These are phyloP conservation scores for Kodamaea lidongshanica DNA, from an alignment of 805 yeast genomes.

Conservation along the genomic window DNA sequence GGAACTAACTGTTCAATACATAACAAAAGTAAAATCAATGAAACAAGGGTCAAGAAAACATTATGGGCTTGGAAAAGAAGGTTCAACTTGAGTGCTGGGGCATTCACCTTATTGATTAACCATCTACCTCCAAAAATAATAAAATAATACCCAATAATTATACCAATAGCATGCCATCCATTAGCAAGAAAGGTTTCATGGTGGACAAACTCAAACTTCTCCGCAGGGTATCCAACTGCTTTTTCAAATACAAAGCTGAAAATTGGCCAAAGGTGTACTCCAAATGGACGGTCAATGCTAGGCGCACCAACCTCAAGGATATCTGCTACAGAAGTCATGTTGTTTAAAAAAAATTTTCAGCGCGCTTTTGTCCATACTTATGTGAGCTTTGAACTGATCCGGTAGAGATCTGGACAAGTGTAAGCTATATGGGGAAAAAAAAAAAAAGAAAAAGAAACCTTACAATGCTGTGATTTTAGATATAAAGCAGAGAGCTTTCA, in stretches of 20 bases:
- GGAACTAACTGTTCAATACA: slow-evolving; percentile 84
- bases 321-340: slow-evolving; percentile 1
- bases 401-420: too few relatives aligned
- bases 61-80: slow-evolving; percentile 81
- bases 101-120: slow-evolving; percentile 43
- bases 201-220: slow-evolving; percentile 60
- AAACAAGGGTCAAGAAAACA: slow-evolving; percentile 61
- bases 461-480: too few relatives aligned
- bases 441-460: too few relatives aligned
- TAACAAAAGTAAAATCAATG: slow-evolving; percentile 60
- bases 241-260: slow-evolving; percentile 45
- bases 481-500: too few relatives aligned
- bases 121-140: slow-evolving; percentile 65
- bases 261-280: slow-evolving; percentile 62
- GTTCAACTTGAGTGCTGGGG: slow-evolving; percentile 69
- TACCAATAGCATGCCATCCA: slow-evolving; percentile 46
- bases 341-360: slow-evolving; percentile 5
- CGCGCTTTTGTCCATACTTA: too few relatives aligned
- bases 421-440: too few relatives aligned
- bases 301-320: slow-evolving; percentile 28
- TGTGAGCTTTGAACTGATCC: too few relatives aligned
- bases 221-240: slow-evolving; percentile 52
- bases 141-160: slow-evolving; percentile 37
- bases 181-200: slow-evolving; percentile 64
- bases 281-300: slow-evolving; percentile 44